Base-by-base conservation (phyloP, 257 asterid species). In the Solanum appendiculatum region DNA sequence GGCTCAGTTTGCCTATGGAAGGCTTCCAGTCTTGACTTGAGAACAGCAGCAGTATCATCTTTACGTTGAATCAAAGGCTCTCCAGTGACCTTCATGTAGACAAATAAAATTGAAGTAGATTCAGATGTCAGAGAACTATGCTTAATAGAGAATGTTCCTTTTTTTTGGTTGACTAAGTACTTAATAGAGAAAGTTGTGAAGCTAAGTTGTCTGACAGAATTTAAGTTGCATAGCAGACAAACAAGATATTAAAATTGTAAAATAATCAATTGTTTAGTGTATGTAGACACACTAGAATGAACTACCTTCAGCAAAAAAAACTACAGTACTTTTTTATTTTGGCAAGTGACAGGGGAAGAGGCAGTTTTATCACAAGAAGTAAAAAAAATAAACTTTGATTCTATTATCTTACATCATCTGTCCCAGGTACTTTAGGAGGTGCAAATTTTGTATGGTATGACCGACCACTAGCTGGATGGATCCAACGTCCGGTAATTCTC, bases 401-500 rank as follows among this genome's bases (percentile, higher is more conserved):
- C 31, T 48, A 31, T n/a, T 46, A 66, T 58, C 89, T 92, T 93
- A 94, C 99, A 90, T 97, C 99, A 94, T 97, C 98, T 88, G 89
- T 90, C 87, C 98, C 96, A 70, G 97, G 92, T 82, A 83, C 90
- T 92, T 94, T 95, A n/a, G 99, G 98, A 51, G 99, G 98, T 39
- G 99, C 98, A 88, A 95, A 97, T 83, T 97, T 97, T 21, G 94
- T 89, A 84, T 97, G 99, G 93, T 97, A 97, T 37, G 95, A 86
- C 77, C 99, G 94, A 44, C 99, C 99, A 90, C 99, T 97, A 27
- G 98, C 93, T 34, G 99, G 98, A 88, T 97, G 99, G 82, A 97
- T 95, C 99, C 99, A 97, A 34, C 99, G 99, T 31, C 98, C 99
- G 82, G 98, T 95, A 86, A 96, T 95, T 86, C 99, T 92, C 93